Evolutionary conservation across 2,329 filamentous ascomycete species (phyloP), one percentile per base, ranked within the genome.

Genomic region (Sclerotinia subarctica): DNA sequence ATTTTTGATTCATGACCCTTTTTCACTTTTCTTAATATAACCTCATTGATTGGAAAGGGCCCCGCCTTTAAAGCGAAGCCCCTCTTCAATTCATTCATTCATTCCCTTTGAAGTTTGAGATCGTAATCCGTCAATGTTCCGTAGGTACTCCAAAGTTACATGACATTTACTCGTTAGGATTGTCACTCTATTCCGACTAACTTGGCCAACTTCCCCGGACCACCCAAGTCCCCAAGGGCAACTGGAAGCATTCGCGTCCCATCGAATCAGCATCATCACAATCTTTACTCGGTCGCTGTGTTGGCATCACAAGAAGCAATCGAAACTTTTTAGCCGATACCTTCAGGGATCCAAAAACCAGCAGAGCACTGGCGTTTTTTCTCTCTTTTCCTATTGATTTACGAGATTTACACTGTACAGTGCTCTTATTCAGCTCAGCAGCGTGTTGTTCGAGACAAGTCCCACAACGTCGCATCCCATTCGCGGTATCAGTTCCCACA

Each of bases 301-400:
- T 68, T 73, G 72, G 72, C 71, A 72, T 70, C 71, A 68, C 69
- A 70, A 72, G 69, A 69, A 70, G 63, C 69, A 71, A 62, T 62
- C 67, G 57, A 69, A 51, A 67, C 26, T 58, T 60, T 53, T 67
- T 67, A 67, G 56, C 65, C 65, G 65, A 67, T 35, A 46, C 57
- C n/a, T 58, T 19, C 63, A 65, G 63, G 65, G 65, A 66, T 66
- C 24, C 32, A 42, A 46, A 26, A 32, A 29, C 38, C 62, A 53
- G 32, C 49, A 54, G 11, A 56, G 51, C 35, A 44, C 63, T 19
- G 26, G 21, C 51, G 15, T 24, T n/a, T 24, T 32, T 24, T 5
- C 35, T 26, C 1, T 59, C 19, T 32, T 26, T 29, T 59, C 24
- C 53, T 44, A 42, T 60, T 60, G 58, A 60, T 49, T 60, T 47